Evolutionary conservation across 2,329 filamentous ascomycete genomes (phyloP), one percentile per base, ranked within the genome.

Genomic region (Eutypella sp.): DNA sequence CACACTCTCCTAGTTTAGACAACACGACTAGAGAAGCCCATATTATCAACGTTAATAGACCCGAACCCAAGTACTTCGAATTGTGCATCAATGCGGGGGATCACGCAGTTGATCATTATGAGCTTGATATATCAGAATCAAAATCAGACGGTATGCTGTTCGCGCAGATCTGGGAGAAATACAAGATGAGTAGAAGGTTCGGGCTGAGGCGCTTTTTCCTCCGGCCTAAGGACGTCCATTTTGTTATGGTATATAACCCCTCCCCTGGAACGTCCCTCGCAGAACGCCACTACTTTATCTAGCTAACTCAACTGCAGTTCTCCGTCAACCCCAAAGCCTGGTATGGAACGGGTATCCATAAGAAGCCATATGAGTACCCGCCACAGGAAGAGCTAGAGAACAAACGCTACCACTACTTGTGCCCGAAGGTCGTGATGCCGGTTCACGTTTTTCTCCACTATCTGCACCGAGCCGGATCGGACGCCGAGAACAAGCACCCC

Each of bases 321-420:
- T 29, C 25, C 13, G 25, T 29, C 25, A 29, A 29, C 13, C 25
- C 25, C 13, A 29, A 29, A 13, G 13, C 7, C 25, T 25, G 13
- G 18, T 31, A 31, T 33, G 22, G 40, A 8, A 31, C 40, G 5
- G 40, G 40, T 5, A 42, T 42, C 16, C 40, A 42, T 13, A 22
- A 42, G 13, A 33, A 42, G 40, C 40, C 40, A 18, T 5, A 31
- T 5, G 40, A 33, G 33, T 42, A 42, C 33, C 40, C 40, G 3
- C 40, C 40, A 4, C n/a, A 33, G 13, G 3, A 31, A 31, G 40
- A 42, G 25, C 24, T 33, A 25, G 15, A 42, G 15, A n/a, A 33
- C n/a, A 9, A 18, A 18, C 22, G 40, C 8, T 42, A 42, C 16
- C 24, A 42, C 15, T 42, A 42, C 25, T 31, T n/a, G 8, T 5